phyloP scores from a whole-genome alignment of 768 basidiomycete species.

The Suillus bovinus region DNA sequence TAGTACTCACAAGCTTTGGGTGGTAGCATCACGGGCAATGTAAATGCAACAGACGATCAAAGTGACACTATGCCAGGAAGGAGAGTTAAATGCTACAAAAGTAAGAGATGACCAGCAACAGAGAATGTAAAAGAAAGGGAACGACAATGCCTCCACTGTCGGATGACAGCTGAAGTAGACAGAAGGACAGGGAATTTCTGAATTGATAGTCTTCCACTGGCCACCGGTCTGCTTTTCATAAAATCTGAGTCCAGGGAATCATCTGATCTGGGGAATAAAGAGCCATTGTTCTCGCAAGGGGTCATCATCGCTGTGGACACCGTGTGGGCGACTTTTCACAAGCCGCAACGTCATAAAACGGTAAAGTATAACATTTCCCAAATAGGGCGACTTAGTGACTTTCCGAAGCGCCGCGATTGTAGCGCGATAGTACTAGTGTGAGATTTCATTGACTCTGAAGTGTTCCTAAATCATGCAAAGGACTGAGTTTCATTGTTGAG shows the following conservation, averaged over 20 bases:
- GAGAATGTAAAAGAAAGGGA: constrained; percentile 7
- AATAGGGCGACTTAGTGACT: constrained; percentile 20
- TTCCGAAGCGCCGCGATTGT: not conserved
- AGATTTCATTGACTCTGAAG: no score
- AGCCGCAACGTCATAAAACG: not conserved
- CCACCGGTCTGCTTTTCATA: not conserved
- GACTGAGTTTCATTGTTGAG: no score
- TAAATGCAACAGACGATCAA: not conserved
- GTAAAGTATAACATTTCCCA: constrained; percentile 12
- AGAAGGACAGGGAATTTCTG: not conserved
- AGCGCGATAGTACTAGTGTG: not conserved
- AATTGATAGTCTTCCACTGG: not conserved
- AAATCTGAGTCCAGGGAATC: not conserved
- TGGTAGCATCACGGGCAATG: constrained; percentile 23
- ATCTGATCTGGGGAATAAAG: constrained; percentile 22
- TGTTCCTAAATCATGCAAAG: no score
- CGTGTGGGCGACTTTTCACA: constrained; percentile 9
- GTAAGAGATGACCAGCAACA: constrained; percentile 26
- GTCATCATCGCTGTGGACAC: constrained; percentile 7
- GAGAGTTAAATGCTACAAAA: constrained; percentile 7
- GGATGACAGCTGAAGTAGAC: constrained; percentile 2
- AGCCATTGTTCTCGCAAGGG: constrained; percentile 25
- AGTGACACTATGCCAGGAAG: constrained; percentile 14
- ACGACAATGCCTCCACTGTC: not conserved
- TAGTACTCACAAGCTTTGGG: constrained; percentile 30